Evolutionary conservation across 148 eudicot species (phyloP).

Genomic region (Diospyros kaki): DNA sequence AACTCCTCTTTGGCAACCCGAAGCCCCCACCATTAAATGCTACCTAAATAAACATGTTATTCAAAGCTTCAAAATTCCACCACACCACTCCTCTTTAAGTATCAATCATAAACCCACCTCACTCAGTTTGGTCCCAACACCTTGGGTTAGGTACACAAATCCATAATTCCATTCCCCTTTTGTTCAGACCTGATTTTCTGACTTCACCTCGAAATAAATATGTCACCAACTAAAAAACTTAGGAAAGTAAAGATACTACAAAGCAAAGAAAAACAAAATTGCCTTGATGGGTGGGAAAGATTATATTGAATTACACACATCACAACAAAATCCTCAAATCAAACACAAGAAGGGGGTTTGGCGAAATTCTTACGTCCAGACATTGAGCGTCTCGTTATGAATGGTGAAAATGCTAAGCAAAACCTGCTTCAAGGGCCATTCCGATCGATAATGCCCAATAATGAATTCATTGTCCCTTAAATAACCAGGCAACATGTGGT

Average conservation of each 20-base stretch:
- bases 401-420: slow-evolving; percentile 69
- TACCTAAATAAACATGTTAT: neutral
- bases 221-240: neutral
- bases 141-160: neutral
- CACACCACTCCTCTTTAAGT: neutral
- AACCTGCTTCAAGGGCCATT: slow-evolving; percentile 80
- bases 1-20: too few relatives aligned
- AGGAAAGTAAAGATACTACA: neutral
- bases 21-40: too few relatives aligned
- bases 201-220: neutral
- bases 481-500: slow-evolving; percentile 69
- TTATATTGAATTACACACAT: neutral
- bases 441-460: slow-evolving; percentile 64
- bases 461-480: slow-evolving; percentile 86
- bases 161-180: neutral
- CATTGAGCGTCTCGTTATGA: slow-evolving; percentile 92
- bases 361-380: slow-evolving; percentile 72
- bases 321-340: neutral
- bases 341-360: neutral
- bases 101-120: neutral
- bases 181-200: neutral
- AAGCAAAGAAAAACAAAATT: neutral
- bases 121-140: neutral
- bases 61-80: neutral
- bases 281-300: neutral